phyloP scores from a whole-genome alignment of 768 basidiomycete species.

The Pleurotus platypus region DNA sequence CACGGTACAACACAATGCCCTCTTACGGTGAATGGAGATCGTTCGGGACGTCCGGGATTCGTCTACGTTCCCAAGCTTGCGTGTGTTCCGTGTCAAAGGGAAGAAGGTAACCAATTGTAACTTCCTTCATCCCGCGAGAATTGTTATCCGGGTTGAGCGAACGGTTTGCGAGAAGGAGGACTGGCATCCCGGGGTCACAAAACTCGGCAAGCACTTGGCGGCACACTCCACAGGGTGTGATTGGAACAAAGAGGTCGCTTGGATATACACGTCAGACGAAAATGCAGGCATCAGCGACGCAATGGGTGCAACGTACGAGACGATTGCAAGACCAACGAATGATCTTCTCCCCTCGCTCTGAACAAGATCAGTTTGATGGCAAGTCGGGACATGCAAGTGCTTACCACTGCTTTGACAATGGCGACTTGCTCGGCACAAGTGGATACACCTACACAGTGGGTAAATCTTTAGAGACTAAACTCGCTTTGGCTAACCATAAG shows the following conservation, averaged over 20 bases:
- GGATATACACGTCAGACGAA: neutral
- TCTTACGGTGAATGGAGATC: too few species aligned
- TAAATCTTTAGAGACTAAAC: neutral
- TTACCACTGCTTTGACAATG: neutral
- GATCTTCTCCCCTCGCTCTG: neutral
- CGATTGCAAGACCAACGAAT: neutral
- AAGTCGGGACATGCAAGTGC: neutral
- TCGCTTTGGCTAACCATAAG: neutral
- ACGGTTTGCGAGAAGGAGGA: neutral
- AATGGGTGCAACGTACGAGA: neutral
- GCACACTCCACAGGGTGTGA: conserved; percentile 1
- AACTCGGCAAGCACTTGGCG: conserved; percentile 1
- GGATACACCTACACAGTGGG: neutral
- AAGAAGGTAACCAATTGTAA: neutral
- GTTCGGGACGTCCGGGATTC: neutral
- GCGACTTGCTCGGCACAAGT: neutral
- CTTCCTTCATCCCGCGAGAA: neutral
- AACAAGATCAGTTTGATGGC: neutral
- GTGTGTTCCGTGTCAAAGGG: neutral
- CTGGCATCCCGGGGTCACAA: neutral
- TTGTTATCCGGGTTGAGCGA: neutral
- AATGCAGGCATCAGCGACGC: neutral
- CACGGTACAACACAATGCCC: neutral
- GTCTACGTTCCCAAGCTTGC: neutral
- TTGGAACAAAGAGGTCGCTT: neutral